These are phyloP conservation scores for Fusarium dimerum DNA, from an alignment of 2,329 filamentous ascomycete genomes.

Conservation along the genomic window DNA sequence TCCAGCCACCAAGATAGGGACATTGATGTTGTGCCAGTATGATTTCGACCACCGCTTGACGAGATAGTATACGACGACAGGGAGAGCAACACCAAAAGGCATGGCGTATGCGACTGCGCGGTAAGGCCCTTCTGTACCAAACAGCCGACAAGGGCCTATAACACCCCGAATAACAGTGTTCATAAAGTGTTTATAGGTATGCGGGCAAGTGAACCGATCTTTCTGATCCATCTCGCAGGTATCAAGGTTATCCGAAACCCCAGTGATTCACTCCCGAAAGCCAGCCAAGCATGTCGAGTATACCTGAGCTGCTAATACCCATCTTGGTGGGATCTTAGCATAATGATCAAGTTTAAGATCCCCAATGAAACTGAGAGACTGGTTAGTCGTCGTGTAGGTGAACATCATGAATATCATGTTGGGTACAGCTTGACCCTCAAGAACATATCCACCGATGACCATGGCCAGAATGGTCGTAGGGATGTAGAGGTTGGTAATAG, in stretches of 20 bases:
- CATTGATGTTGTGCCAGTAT: conserved; percentile 25
- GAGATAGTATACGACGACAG: conserved; percentile 16
- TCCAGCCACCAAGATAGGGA: conserved; percentile 25
- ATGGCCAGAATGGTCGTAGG: conserved; percentile 67
- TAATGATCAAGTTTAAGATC: conserved; percentile 66
- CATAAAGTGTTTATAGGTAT: conserved; percentile 56
- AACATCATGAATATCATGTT: conserved; percentile 75
- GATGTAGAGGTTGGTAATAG: conserved; percentile 57
- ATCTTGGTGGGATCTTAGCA: conserved; percentile 57
- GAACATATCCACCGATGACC: conserved; percentile 66
- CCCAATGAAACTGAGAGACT: conserved; percentile 59
- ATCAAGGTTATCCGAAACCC: conserved; percentile 56
- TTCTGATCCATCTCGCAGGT: conserved; percentile 55
- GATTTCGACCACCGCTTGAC: conserved; percentile 21
- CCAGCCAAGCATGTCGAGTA: conserved; percentile 55
- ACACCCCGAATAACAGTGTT: conserved; percentile 67
- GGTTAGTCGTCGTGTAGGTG: conserved; percentile 62
- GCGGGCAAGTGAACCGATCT: conserved; percentile 52
- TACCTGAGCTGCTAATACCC: conserved; percentile 56
- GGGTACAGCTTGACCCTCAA: conserved; percentile 63
- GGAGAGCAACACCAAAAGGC: conserved; percentile 19
- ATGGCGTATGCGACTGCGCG: conserved; percentile 19
- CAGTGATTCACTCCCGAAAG: conserved; percentile 61
- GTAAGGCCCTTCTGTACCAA: conserved; percentile 34
- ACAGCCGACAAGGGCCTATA: conserved; percentile 66